Evolutionary conservation across 1,284 basidiomycete species (phyloP), one percentile per base, ranked within the genome.

Genomic region (Moesziomyces antarcticus): DNA sequence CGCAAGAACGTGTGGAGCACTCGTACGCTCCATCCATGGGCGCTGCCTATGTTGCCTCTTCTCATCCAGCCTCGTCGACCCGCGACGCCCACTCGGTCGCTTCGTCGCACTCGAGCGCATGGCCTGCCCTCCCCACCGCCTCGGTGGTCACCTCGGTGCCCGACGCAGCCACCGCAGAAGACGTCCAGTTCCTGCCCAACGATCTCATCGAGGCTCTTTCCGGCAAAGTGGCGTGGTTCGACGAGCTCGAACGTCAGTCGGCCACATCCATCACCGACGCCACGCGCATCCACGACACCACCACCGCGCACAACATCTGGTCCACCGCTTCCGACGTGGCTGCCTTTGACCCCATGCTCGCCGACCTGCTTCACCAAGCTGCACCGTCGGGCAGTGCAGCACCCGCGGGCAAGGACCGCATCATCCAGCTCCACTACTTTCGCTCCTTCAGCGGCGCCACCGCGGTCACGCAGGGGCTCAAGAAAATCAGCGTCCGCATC

Each of bases 361-460:
- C 51, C 25, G 51, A 53, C 22, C 42, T 53, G 7, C 41, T 44
- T n/a, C 40, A 53, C n/a, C 51, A 43, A 7, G 10, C 51, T 5
- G 22, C 41, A 11, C 14, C 51, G 8, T 18, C 18, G 3, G 27
- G 16, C 5, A 21, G n/a, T 40, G 25, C 41, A 4, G 25, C 41
- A 3, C 13, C n/a, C 37, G 43, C 41, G 6, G 51, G 51, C 7
- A 53, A 30, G 42, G 41, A 53, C n/a, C 22, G 40, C 13, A 35
- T 53, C 42, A 53, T 53, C 25, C 51, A 53, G 37, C 40, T 53
- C 16, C 51, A 53, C 51, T 53, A 53, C 51, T 53, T 53, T 33
- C 51, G 51, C 20, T 43, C 51, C 16, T 53, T 53, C n/a, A 14
- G n/a, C 14, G 51, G 51, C 41, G 51, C 51, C 18, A 53, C 51